These are phyloP conservation scores for Tylopilus felleus DNA, from an alignment of 768 basidiomycete genomes.

Conservation along the genomic window DNA sequence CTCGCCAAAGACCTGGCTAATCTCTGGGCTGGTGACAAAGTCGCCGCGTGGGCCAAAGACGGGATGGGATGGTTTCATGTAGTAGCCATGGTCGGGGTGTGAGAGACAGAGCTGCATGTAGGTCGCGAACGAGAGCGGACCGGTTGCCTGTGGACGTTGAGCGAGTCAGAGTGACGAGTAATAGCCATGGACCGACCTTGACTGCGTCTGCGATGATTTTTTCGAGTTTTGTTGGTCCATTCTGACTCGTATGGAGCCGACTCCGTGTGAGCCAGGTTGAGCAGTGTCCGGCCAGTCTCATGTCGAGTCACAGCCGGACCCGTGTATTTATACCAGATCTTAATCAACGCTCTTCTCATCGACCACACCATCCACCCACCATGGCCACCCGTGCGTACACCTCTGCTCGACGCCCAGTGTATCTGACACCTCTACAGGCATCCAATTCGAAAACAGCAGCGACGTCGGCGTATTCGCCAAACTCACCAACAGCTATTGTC, in stretches of 20 bases:
- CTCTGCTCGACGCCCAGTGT: background rate
- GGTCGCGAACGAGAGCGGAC: constrained; percentile 81
- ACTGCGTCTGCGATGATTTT: constrained; percentile 68
- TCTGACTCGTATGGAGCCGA: constrained; percentile 3
- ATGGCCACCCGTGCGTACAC: constrained; percentile 66
- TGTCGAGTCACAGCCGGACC: constrained; percentile 8
- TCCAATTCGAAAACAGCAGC: constrained; percentile 92
- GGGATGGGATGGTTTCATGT: constrained; percentile 67
- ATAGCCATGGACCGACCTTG: constrained; percentile 43
- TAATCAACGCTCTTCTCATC: background rate
- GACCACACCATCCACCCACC: constrained; percentile 8
- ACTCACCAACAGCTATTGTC: constrained; percentile 97
- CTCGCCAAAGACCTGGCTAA: constrained; percentile 95
- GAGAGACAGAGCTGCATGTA: constrained; percentile 92
- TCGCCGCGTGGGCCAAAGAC: constrained; percentile 89
- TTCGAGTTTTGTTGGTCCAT: constrained; percentile 46
- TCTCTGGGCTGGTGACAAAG: constrained; percentile 96
- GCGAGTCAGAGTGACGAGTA: background rate
- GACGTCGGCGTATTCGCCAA: constrained; percentile 98
- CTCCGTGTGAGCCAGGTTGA: constrained; percentile 1
- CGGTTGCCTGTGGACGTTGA: constrained; percentile 58
- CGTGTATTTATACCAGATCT: background rate
- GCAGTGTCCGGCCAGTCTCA: constrained; percentile 1
- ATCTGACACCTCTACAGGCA: constrained; percentile 44
- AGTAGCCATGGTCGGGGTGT: constrained; percentile 91